Base-by-base conservation (phyloP, 495 filamentous ascomycete genomes). In the Aspergillus hancockii region DNA sequence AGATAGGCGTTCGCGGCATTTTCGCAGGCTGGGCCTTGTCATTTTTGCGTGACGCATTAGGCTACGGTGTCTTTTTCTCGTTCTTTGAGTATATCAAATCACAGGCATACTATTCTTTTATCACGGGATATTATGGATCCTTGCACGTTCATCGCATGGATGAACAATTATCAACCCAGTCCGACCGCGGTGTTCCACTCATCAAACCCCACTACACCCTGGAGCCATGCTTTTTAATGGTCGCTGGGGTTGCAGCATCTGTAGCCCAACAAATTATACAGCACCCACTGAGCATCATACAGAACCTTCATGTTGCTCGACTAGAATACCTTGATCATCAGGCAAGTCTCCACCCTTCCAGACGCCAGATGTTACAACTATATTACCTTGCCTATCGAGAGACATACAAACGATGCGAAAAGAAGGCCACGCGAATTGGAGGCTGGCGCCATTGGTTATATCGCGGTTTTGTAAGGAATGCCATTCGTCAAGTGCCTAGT, bases 71-170 rank as follows among this genome's bases (percentile, higher is more conserved):
- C 16, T 97, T 96, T 76, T 97, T 97, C 72, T 83, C 85, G 32
- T 83, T 83, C 0, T 97, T 97, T 63, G 92, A 97, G 73, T 92
- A 85, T 52, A 75, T 95, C 63, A 96, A 97, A 69, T 87, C 88
- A 9, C 92, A 96, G 69, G 79, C 79, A 10, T 96, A 92, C 74
- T 94, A 94, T 71, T 79, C 75, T 16, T 97, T 91, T 66, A 77
- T 95, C 32, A 85, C 84, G 21, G 84, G 83, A 74, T 91, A 88
- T 63, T 97, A 96, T 64, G 87, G 90, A 10, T 79, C 80, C 32
- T 61, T 84, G 23, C 65, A 62, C 30, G 31, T 61, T 12, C 54
- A 70, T 25, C 67, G 75, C 34, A 63, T 84, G 46, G 63, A 63
- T 19, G 52, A 52, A 22, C 58, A 71, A 22, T 58, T 68, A 3